Evolutionary conservation across 768 basidiomycete genomes (phyloP), one percentile per base, ranked within the genome.

Genomic region (Pluteus cervinus): DNA sequence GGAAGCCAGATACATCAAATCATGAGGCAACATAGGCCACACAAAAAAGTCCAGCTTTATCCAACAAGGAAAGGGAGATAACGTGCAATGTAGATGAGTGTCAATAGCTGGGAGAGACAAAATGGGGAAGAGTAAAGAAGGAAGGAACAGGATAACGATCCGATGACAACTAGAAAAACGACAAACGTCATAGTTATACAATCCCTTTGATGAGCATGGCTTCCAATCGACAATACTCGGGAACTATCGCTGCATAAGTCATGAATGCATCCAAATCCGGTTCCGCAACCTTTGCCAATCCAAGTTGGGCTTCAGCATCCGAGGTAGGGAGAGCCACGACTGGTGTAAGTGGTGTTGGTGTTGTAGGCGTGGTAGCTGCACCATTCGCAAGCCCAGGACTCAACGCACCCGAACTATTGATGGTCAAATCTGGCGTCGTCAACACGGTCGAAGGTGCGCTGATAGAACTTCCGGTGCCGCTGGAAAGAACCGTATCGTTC

Each of bases 251-350:
- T 14, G 86, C 86, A 54, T 91, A 91, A 0, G 81, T 75, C 76
- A 86, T 74, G 58, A 88, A 88, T 39, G 86, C 80, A 56, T 91
- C 88, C 37, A 77, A 61, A 53, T 91, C 88, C 10, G 87, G 76
- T 42, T 88, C 86, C 0, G 88, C 86, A 5, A 90, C 81, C 58
- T 87, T 88, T 22, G 76, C 81, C 32, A 89, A 58, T 11, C 88
- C 88, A 23, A 82, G 65, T 59, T 85, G 83, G 22, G 75, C 67
- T 60, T 89, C 87, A 11, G 69, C 65, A 43, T 88, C 86, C 3
- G 70, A 65, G 1, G 86, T 88, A 11, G 77, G 73, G 37, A 90
- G 63, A 18, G 86, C 78, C 9, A 75, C 72, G 7, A 87, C 79
- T 1, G 86, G 83, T 7, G 78, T 77, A 22, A 86, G 63, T 4